Evolutionary conservation across 805 yeast genomes (phyloP).

Genomic region (Cyberlindnera xylosilytica): DNA sequence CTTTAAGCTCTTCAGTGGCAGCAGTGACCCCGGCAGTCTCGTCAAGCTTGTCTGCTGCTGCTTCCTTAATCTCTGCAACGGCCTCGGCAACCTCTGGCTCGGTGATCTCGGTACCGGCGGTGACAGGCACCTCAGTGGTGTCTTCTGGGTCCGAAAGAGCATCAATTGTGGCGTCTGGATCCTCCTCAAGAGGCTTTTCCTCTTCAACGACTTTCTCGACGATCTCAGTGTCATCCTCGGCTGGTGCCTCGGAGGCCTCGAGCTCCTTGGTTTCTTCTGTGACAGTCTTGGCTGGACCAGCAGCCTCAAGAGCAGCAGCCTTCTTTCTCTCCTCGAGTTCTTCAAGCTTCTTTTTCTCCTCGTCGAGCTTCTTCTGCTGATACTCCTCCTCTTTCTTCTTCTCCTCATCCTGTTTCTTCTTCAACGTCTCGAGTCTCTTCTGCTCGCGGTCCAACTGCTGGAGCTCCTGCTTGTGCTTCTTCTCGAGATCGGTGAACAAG

Average conservation of each 20-base stretch:
- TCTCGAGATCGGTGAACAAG: slow-evolving; percentile 16
- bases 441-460: slow-evolving; percentile 17
- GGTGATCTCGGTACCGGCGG: slow-evolving; percentile 4
- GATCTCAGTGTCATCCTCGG: neutral
- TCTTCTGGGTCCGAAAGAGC: slow-evolving; percentile 13
- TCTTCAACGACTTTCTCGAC: too few relatives aligned
- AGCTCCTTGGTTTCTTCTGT: neutral
- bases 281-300: slow-evolving; percentile 13
- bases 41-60: slow-evolving; percentile 4
- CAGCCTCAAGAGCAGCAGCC: slow-evolving; percentile 17
- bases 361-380: slow-evolving; percentile 7
- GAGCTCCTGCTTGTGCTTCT: slow-evolving; percentile 17
- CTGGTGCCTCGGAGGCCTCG: neutral
- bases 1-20: too few relatives aligned
- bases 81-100: slow-evolving; percentile 3
- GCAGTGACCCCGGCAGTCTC: too few relatives aligned
- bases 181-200: slow-evolving; percentile 1
- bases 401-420: slow-evolving; percentile 15
- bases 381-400: slow-evolving; percentile 8
- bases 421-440: slow-evolving; percentile 10
- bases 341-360: slow-evolving; percentile 11
- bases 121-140: slow-evolving; percentile 5
- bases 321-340: slow-evolving; percentile 14
- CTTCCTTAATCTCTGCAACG: slow-evolving; percentile 3
- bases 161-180: slow-evolving; percentile 12